A percentile compares a stretch with the other conserved stretches of the same genome.
These are phyloP conservation scores for Clitopilus passeckerianus DNA, from an alignment of 768 basidiomycete species.

Conservation along the genomic window DNA sequence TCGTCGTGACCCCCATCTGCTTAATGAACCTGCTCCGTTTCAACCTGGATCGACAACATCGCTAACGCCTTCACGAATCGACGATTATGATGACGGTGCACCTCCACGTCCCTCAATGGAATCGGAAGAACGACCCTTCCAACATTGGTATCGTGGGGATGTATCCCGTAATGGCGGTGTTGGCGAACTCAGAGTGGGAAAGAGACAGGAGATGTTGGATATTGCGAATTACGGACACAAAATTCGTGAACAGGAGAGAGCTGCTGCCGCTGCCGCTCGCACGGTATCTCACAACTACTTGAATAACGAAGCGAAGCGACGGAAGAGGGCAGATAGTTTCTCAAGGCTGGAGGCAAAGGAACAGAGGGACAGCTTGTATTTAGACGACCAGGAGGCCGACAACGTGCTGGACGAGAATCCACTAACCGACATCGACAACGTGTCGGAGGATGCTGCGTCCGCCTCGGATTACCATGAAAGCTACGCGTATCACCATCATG, in stretches of 20 bases:
- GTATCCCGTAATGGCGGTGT: slow-evolving; percentile 86
- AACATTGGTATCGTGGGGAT: slow-evolving; percentile 90
- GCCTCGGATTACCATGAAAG: slow-evolving; percentile 19
- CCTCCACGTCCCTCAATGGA: slow-evolving; percentile 60
- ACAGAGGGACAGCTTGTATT: slow-evolving; percentile 58
- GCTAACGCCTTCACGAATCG: slow-evolving; percentile 26
- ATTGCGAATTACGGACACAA: slow-evolving; percentile 82
- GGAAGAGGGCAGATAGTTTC: slow-evolving; percentile 66
- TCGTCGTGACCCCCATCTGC: slow-evolving; percentile 40
- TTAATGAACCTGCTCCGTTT: slow-evolving; percentile 67
- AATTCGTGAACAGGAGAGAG: slow-evolving; percentile 26
- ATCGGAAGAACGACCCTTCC: slow-evolving; percentile 79
- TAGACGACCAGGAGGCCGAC: slow-evolving; percentile 54
- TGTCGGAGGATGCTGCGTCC: slow-evolving; percentile 36
- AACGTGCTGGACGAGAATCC: slow-evolving; percentile 73
- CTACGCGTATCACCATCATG: slow-evolving; percentile 2
- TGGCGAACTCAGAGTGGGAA: slow-evolving; percentile 72
- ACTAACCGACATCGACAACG: slow-evolving; percentile 68
- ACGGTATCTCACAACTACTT: neutral
- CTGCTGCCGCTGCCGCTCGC: slow-evolving; percentile 6
- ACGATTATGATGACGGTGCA: slow-evolving; percentile 27
- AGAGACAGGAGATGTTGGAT: slow-evolving; percentile 79
- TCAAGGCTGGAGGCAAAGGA: slow-evolving; percentile 49
- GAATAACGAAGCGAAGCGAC: slow-evolving; percentile 19
- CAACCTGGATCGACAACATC: slow-evolving; percentile 40